Evolutionary conservation across 495 filamentous ascomycete species (phyloP).

Genomic region (Achaetomiella virescens): DNA sequence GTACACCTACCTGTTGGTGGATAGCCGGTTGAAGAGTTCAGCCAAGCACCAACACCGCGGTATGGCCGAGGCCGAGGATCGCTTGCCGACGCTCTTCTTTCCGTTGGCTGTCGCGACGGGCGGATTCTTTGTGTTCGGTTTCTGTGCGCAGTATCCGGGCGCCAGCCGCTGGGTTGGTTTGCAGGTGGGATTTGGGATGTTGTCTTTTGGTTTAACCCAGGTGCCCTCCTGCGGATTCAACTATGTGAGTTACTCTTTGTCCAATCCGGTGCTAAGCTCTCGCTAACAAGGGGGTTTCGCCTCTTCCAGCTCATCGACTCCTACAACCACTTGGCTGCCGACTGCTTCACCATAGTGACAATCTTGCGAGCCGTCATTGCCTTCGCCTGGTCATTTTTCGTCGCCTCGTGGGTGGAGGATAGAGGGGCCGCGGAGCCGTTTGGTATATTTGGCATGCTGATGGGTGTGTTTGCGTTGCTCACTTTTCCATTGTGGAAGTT

Average conservation of each 20-base stretch:
- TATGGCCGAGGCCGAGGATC: constrained; percentile 1
- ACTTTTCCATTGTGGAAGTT: neutral
- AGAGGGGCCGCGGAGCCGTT: neutral
- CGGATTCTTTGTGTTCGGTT: constrained; percentile 1
- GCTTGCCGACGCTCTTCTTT: constrained; percentile 1
- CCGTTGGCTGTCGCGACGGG: neutral
- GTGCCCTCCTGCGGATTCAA: constrained; percentile 3
- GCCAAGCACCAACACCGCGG: neutral
- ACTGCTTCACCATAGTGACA: constrained; percentile 5
- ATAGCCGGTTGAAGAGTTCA: neutral
- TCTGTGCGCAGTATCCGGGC: constrained; percentile 1
- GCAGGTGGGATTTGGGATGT: neutral
- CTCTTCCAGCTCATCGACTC: neutral
- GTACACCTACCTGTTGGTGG: neutral
- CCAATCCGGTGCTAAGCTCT: too few relatives aligned
- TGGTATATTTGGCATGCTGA: constrained; percentile 4
- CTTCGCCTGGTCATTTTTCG: constrained; percentile 3
- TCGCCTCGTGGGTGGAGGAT: neutral
- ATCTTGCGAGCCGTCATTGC: neutral
- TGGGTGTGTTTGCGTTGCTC: neutral
- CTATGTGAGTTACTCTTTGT: constrained; percentile 1
- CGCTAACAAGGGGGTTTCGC: neutral
- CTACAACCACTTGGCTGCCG: neutral
- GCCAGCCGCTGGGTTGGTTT: neutral
- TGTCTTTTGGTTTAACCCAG: neutral